phyloP scores from a whole-genome alignment of 2,329 filamentous ascomycete species.

The Trichophyton equinum region DNA sequence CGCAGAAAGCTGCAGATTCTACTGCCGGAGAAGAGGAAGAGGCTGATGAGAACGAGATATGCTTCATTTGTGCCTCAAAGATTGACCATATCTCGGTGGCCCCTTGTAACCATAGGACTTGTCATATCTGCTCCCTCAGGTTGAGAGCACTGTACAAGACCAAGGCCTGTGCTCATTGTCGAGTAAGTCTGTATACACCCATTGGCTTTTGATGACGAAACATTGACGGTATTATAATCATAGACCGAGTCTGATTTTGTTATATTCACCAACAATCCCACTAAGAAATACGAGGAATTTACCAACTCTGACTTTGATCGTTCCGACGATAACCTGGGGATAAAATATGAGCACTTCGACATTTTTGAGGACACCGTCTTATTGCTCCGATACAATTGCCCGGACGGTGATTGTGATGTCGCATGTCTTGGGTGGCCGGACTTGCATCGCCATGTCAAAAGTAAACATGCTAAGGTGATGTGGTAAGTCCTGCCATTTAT shows the following conservation, averaged over 20 bases:
- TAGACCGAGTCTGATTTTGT: slow-evolving; percentile 50
- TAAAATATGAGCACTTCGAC: slow-evolving; percentile 76
- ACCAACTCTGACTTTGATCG: slow-evolving; percentile 57
- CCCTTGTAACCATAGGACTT: slow-evolving; percentile 92
- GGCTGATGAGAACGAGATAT: slow-evolving; percentile 62
- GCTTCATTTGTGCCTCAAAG: slow-evolving; percentile 92
- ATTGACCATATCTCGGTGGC: slow-evolving; percentile 79
- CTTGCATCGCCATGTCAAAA: slow-evolving; percentile 68
- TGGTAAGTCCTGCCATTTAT: slow-evolving; percentile 38
- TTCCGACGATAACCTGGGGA: slow-evolving; percentile 74
- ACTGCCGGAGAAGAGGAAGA: slow-evolving; percentile 33
- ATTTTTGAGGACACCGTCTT: slow-evolving; percentile 86
- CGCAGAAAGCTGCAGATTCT: background rate
- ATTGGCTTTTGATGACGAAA: background rate
- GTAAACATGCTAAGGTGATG: slow-evolving; percentile 73
- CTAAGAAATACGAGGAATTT: slow-evolving; percentile 80
- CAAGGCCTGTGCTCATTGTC: slow-evolving; percentile 90
- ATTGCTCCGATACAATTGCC: slow-evolving; percentile 87
- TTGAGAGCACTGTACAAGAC: slow-evolving; percentile 92
- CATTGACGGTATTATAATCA: slow-evolving; percentile 2
- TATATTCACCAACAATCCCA: slow-evolving; percentile 76
- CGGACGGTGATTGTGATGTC: slow-evolving; percentile 69
- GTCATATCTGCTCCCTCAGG: slow-evolving; percentile 86
- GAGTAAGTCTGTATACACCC: slow-evolving; percentile 44
- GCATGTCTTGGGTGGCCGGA: slow-evolving; percentile 73